Conservation (phyloP, 148 eudicot genomes). For the Mesembryanthemum crystallinum region DNA sequence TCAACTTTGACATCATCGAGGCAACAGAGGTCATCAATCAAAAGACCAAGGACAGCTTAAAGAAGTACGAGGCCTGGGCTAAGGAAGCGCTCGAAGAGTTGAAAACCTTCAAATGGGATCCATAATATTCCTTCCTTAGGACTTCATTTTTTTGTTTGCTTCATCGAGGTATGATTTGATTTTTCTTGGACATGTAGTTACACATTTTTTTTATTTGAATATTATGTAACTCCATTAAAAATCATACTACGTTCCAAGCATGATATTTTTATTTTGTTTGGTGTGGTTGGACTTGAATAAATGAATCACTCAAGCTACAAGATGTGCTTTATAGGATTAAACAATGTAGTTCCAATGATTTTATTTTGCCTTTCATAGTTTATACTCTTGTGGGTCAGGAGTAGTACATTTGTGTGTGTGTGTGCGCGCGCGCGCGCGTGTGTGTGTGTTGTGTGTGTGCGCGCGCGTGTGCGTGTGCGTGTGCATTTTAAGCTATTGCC, state of each 20-base stretch:
- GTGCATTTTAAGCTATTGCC: neutral
- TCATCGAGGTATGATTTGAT: neutral
- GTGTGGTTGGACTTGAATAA: neutral
- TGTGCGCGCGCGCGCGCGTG: neutral
- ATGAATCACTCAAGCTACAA: neutral
- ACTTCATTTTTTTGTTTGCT: neutral
- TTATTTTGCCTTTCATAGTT: neutral
- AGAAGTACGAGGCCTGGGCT: neutral
- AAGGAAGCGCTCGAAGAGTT: neutral
- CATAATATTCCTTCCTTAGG: neutral
- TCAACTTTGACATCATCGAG: neutral
- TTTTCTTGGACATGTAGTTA: too few relatives aligned
- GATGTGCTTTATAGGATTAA: neutral
- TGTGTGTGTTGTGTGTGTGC: neutral
- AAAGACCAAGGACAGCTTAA: neutral
- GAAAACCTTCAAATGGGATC: neutral
- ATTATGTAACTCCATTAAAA: neutral
- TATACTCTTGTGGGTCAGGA: neutral
- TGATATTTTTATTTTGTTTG: neutral
- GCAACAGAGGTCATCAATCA: neutral
- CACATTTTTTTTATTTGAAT: neutral
- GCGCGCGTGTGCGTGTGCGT: neutral
- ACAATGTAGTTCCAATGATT: neutral
- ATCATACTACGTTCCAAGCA: neutral
- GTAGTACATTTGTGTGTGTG: neutral